These are phyloP conservation scores for Daldinia childiae DNA, from an alignment of 495 filamentous ascomycete genomes.

Conservation along the genomic window DNA sequence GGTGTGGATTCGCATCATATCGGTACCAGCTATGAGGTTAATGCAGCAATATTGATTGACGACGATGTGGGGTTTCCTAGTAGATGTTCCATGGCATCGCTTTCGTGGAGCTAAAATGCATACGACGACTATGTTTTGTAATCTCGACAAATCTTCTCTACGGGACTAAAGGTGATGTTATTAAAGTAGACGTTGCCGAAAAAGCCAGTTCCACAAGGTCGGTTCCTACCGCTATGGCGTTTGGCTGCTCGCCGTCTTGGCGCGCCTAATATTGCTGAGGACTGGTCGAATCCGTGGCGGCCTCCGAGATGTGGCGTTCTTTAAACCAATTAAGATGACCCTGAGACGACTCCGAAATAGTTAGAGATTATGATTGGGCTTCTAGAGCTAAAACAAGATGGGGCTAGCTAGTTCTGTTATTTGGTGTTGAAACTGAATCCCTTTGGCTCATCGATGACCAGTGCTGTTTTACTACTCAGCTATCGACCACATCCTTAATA, in stretches of 20 bases:
- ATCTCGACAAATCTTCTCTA: slow-evolving; percentile 5
- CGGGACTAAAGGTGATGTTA: background rate
- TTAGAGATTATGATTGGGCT: slow-evolving; percentile 29
- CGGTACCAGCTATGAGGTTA: slow-evolving; percentile 6
- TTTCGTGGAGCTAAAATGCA: slow-evolving; percentile 11
- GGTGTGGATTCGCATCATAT: slow-evolving; percentile 13
- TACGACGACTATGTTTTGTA: slow-evolving; percentile 15
- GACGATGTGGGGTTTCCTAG: slow-evolving; percentile 5
- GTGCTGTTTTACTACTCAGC: slow-evolving; percentile 10
- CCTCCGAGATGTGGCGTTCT: slow-evolving; percentile 39
- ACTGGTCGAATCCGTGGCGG: slow-evolving; percentile 19
- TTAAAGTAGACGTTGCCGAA: slow-evolving; percentile 25
- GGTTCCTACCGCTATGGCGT: slow-evolving; percentile 20
- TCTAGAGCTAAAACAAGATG: slow-evolving; percentile 18
- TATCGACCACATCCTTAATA: slow-evolving; percentile 10
- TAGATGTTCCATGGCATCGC: slow-evolving; percentile 9
- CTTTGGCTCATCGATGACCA: slow-evolving; percentile 19
- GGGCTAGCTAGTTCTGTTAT: slow-evolving; percentile 15
- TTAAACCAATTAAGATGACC: slow-evolving; percentile 24
- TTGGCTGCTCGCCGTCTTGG: slow-evolving; percentile 30
- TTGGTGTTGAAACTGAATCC: slow-evolving; percentile 12
- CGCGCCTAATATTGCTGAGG: slow-evolving; percentile 13
- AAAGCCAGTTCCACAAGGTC: slow-evolving; percentile 11
- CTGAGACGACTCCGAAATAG: slow-evolving; percentile 26
- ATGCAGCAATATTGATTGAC: slow-evolving; percentile 2